phyloP scores from a whole-genome alignment of 768 basidiomycete species.

The Suillus occidentalis region DNA sequence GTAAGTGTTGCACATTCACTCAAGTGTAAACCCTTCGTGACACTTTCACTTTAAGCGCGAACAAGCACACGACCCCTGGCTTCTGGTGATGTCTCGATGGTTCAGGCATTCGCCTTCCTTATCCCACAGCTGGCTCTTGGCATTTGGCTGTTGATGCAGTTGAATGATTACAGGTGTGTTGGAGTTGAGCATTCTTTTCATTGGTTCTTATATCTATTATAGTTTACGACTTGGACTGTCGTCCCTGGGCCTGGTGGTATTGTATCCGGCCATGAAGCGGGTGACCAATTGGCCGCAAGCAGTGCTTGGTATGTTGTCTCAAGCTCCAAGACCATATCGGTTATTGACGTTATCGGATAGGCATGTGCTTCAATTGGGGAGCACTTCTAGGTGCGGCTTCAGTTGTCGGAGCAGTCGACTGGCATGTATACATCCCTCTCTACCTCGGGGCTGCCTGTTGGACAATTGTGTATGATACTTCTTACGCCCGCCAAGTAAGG shows the following conservation, averaged over 20 bases:
- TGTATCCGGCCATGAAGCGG: slow-evolving; percentile 31
- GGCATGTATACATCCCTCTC: not conserved
- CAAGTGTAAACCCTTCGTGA: not conserved
- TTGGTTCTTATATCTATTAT: not conserved
- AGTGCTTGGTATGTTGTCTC: slow-evolving; percentile 21
- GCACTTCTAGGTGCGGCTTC: not conserved
- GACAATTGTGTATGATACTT: not conserved
- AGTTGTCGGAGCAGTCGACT: not conserved
- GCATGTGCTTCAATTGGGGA: not conserved
- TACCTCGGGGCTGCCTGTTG: not conserved
- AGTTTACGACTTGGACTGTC: slow-evolving; percentile 1
- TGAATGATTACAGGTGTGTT: not conserved
- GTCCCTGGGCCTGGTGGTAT: slow-evolving; percentile 1
- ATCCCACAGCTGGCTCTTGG: not conserved
- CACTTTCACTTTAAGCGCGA: not conserved
- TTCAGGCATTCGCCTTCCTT: not conserved
- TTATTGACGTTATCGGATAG: not conserved
- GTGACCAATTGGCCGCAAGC: slow-evolving; percentile 31
- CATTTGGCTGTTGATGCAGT: not conserved
- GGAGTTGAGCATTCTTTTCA: not conserved
- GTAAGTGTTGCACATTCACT: not conserved
- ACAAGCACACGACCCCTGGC: not conserved
- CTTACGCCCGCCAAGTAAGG: slow-evolving; percentile 2
- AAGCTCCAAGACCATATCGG: too few species aligned
- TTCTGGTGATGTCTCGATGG: not conserved